Conservation (phyloP, 2,329 filamentous ascomycete genomes). For the Fusarium nelsonii region DNA sequence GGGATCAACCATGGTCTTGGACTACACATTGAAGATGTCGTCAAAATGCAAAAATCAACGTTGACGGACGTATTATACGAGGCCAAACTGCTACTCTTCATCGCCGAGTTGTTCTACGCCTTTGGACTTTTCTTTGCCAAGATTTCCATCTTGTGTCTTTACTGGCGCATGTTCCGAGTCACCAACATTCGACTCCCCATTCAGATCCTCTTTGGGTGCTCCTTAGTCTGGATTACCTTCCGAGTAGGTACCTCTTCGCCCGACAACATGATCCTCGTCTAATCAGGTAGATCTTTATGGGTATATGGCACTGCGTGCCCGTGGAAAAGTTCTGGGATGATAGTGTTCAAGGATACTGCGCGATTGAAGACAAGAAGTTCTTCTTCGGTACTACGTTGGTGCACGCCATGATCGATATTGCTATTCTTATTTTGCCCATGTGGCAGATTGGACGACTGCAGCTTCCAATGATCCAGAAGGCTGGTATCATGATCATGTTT, state of each 20-base stretch:
- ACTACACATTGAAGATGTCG: slow-evolving; percentile 22
- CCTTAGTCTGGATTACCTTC: slow-evolving; percentile 48
- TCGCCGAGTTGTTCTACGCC: slow-evolving; percentile 49
- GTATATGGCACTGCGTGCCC: slow-evolving; percentile 39
- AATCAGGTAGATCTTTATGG: slow-evolving; percentile 30
- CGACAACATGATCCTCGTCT: not conserved
- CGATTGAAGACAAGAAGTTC: slow-evolving; percentile 49
- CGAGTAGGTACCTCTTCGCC: slow-evolving; percentile 22
- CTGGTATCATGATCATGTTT: slow-evolving; percentile 49
- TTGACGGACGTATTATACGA: not conserved
- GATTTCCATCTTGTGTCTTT: slow-evolving; percentile 47
- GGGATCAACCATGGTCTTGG: slow-evolving; percentile 38
- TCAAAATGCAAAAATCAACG: not conserved
- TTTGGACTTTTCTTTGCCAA: slow-evolving; percentile 48
- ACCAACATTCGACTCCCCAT: slow-evolving; percentile 46
- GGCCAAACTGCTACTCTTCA: slow-evolving; percentile 27
- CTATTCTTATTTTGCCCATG: slow-evolving; percentile 50
- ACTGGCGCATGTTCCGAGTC: slow-evolving; percentile 51
- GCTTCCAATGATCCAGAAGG: slow-evolving; percentile 46
- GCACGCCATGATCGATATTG: slow-evolving; percentile 50
- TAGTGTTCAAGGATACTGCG: slow-evolving; percentile 1
- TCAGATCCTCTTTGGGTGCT: slow-evolving; percentile 43
- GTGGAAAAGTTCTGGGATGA: slow-evolving; percentile 39
- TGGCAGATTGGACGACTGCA: slow-evolving; percentile 50
- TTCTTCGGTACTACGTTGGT: slow-evolving; percentile 51